A percentile compares a stretch with the other conserved stretches of the same genome.
These are phyloP conservation scores for Hypoxylon sp. DNA, from an alignment of 2,329 filamentous ascomycete genomes.

Conservation along the genomic window DNA sequence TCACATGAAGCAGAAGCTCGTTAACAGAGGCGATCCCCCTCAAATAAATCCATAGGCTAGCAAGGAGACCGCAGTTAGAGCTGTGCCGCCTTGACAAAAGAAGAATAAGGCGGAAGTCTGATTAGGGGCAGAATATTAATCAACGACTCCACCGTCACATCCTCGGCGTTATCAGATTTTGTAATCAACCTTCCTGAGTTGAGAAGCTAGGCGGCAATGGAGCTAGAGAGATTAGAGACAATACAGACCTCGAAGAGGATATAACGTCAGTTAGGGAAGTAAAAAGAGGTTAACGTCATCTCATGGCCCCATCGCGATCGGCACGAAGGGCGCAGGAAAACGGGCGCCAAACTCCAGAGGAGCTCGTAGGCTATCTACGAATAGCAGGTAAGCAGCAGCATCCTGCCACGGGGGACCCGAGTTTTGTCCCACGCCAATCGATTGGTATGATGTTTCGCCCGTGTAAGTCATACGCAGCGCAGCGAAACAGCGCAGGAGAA, in stretches of 20 bases:
- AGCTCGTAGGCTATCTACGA: slow-evolving; percentile 7
- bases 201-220: background rate
- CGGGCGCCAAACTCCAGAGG: background rate
- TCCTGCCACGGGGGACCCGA: background rate
- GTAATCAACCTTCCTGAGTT: slow-evolving; percentile 7
- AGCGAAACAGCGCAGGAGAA: background rate
- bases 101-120: slow-evolving; percentile 3
- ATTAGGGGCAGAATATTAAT: slow-evolving; percentile 15
- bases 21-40: background rate
- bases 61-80: background rate
- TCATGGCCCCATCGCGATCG: background rate
- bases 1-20: background rate
- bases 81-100: background rate
- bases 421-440: slow-evolving; percentile 9
- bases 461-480: background rate
- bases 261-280: background rate
- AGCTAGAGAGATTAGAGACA: background rate
- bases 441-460: slow-evolving; percentile 1
- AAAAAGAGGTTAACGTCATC: background rate
- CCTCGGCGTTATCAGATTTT: slow-evolving; percentile 6
- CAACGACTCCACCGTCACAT: slow-evolving; percentile 11
- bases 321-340: background rate
- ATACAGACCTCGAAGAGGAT: background rate
- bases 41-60: background rate
- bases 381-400: slow-evolving; percentile 8